These are phyloP conservation scores for Penicillium sp. DNA, from an alignment of 2,329 filamentous ascomycete genomes.

Conservation along the genomic window DNA sequence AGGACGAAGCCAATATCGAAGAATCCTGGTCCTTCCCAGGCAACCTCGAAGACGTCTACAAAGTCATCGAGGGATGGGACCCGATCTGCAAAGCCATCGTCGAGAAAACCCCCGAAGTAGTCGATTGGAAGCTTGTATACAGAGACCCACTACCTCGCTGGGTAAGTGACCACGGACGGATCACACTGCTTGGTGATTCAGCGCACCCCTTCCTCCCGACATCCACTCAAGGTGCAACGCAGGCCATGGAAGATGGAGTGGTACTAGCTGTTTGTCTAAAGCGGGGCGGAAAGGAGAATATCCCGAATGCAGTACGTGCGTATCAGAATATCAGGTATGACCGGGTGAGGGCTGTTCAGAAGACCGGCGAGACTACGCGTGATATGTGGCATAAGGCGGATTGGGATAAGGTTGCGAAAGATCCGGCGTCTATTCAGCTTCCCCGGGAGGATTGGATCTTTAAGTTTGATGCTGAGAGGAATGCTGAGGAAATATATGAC, in stretches of 20 bases:
- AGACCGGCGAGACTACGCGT: conserved; percentile 51
- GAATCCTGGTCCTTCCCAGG: conserved; percentile 59
- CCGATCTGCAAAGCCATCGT: conserved; percentile 50
- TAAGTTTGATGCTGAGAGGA: conserved; percentile 52
- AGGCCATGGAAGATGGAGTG: conserved; percentile 49
- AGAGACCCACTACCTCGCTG: conserved; percentile 35
- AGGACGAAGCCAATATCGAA: conserved; percentile 57
- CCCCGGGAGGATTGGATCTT: conserved; percentile 54
- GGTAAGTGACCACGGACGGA: conserved; percentile 27
- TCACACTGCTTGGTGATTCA: conserved; percentile 41
- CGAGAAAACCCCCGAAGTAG: conserved; percentile 27
- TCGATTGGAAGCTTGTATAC: conserved; percentile 38
- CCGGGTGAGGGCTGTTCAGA: conserved; percentile 51
- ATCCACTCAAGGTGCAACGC: conserved; percentile 47
- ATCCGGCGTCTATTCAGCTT: conserved; percentile 48
- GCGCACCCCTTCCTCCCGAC: conserved; percentile 47
- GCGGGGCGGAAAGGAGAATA: conserved; percentile 32
- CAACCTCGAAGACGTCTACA: conserved; percentile 55
- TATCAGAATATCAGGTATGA: conserved; percentile 53
- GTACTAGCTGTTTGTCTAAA: conserved; percentile 34
- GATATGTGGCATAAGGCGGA: conserved; percentile 58
- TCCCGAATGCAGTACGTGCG: conserved; percentile 46
- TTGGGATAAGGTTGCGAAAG: conserved; percentile 49
- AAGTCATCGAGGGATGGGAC: conserved; percentile 57
- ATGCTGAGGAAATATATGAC: conserved; percentile 47